Base-by-base conservation (phyloP, 306 rosid genomes). In the Quercus wislizeni region DNA sequence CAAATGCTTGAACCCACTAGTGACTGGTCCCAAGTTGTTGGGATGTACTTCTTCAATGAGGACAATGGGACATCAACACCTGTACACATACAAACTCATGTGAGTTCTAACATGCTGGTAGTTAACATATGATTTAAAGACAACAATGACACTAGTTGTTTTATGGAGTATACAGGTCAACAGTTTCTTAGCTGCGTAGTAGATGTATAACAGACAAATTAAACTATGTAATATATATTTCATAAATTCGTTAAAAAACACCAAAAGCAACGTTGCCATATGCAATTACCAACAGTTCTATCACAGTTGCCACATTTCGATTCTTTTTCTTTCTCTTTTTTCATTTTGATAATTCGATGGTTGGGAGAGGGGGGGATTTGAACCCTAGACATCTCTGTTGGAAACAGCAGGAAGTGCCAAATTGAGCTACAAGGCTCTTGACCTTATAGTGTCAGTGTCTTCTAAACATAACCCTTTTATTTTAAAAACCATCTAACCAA, bases 41-140 rank as follows among this genome's bases (percentile, higher is more conserved):
- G 97, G 57, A 86, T 86, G 72, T 90, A 85, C 67, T 82, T 88
- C 84, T 86, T 91, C 84, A 95, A 85, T 28, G 96, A 91, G 61
- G 92, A 75, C 76, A 92, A 69, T 63, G 88, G 91, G 55, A 89
- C 88, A 84, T 91, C 97, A 81, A 92, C 58, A 75, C 99, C 99
- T 95, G 94, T 23, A 73, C 58, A 79, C 35, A 56, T 11, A 61
- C 72, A 85, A 69, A 35, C 12, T 23, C 35, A 3, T 35, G 73
- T 78, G 25, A 70, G 84, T 4, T 43, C 58, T 28, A 56, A 81
- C 67, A 62, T 71, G 77, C 56, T 28, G 46, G 21, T 31, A 74
- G 28, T 55, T 81, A 35, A 57, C 20, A 54, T 1, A 69, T 30
- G 62, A 73, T 12, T n/a, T 1, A 17, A 38, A 28, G 71, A 57